Conservation (phyloP, 176 grass and related monocot genomes). For the Ampelocalamus luodianensis region DNA sequence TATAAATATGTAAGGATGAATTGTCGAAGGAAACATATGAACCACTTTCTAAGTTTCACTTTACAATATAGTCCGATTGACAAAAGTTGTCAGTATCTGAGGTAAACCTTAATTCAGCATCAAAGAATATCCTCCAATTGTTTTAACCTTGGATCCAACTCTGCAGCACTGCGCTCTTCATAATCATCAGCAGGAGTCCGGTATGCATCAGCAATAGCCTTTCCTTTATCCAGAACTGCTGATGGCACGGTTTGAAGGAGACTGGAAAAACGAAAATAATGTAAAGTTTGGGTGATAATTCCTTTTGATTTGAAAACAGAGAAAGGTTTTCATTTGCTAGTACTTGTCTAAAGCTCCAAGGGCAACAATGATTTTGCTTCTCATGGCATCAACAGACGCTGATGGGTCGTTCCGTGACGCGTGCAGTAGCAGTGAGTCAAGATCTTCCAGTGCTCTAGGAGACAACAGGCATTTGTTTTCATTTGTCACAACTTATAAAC, state of each 20-base stretch:
- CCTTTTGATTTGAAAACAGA: neutral
- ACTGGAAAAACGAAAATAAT: slow-evolving; percentile 45
- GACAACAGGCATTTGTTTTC: slow-evolving; percentile 21
- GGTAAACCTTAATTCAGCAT: neutral
- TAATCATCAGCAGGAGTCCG: slow-evolving; percentile 53
- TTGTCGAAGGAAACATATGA: too few species aligned
- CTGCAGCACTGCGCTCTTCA: slow-evolving; percentile 37
- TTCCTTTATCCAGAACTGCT: slow-evolving; percentile 78
- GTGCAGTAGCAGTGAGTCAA: slow-evolving; percentile 71
- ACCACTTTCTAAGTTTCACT: neutral
- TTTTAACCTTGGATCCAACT: slow-evolving; percentile 62
- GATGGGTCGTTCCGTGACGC: slow-evolving; percentile 77
- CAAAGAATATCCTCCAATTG: slow-evolving; percentile 75
- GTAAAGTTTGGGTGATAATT: neutral
- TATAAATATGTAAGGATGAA: too few species aligned
- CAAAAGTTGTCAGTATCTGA: neutral
- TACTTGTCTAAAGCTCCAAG: slow-evolving; percentile 88
- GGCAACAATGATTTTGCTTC: slow-evolving; percentile 68
- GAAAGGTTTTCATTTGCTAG: slow-evolving; percentile 24
- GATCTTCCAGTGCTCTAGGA: slow-evolving; percentile 86
- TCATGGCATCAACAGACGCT: slow-evolving; percentile 82
- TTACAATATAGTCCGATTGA: neutral
- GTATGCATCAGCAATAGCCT: slow-evolving; percentile 95
- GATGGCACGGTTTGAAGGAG: slow-evolving; percentile 83
- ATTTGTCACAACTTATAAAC: neutral